A percentile compares a stretch with the other conserved stretches of the same genome.
phyloP scores from a whole-genome alignment of 1,284 basidiomycete species.

The Calocybe gambosa region DNA sequence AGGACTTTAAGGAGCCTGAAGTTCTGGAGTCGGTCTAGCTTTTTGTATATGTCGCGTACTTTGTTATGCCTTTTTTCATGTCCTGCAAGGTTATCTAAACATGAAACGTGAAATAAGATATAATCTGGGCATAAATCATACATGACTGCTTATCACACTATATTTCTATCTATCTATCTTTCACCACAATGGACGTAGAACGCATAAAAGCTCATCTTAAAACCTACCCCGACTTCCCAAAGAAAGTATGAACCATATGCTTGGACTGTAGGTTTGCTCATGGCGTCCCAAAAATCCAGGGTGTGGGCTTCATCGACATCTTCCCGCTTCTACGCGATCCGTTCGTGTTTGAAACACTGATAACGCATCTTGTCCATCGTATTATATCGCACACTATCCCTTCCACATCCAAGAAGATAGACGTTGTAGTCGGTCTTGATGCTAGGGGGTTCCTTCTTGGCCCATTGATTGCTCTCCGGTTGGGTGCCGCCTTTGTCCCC shows the following conservation, averaged over 20 bases:
- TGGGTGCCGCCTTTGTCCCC: constrained; percentile 95
- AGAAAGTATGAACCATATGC: constrained; percentile 54
- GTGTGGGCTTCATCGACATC: constrained; percentile 82
- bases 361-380: constrained; percentile 87
- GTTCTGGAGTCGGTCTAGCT: constrained; percentile 77
- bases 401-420: constrained; percentile 67
- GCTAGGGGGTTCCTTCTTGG: constrained; percentile 96
- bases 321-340: constrained; percentile 87
- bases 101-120: constrained; percentile 1
- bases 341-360: constrained; percentile 81
- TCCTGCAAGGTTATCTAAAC: constrained; percentile 9
- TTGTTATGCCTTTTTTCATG: constrained; percentile 14
- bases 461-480: constrained; percentile 84
- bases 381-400: constrained; percentile 73
- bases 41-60: constrained; percentile 17
- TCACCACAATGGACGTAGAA: constrained; percentile 67
- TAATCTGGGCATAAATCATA: too few relatives aligned
- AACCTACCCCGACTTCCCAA: constrained; percentile 78
- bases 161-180: too few relatives aligned
- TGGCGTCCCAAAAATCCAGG: constrained; percentile 38
- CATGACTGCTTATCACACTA: too few relatives aligned
- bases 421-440: constrained; percentile 94
- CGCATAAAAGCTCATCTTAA: constrained; percentile 64
- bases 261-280: constrained; percentile 1
- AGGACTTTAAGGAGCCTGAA: constrained; percentile 93